Conservation (phyloP, 2,329 filamentous ascomycete genomes). For the Thielaviopsis euricoi region DNA sequence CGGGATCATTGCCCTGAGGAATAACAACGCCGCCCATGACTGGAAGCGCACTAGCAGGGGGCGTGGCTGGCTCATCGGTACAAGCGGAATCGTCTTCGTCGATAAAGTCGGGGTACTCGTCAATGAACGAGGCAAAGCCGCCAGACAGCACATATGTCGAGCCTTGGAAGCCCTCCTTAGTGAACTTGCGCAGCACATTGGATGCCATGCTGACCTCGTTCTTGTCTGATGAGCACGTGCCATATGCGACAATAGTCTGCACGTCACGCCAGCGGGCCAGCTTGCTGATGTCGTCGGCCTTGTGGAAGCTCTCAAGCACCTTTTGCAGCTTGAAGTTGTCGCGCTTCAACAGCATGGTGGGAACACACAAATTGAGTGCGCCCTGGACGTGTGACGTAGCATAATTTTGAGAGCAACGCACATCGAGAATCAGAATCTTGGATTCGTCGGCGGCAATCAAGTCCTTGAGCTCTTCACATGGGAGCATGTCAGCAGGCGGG, state of each 20-base stretch:
- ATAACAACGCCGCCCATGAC: constrained; percentile 83
- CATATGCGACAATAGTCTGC: constrained; percentile 73
- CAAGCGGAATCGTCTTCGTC: constrained; percentile 30
- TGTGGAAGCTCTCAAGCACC: constrained; percentile 71
- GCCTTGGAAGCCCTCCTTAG: constrained; percentile 64
- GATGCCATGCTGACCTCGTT: constrained; percentile 67
- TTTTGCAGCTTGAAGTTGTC: constrained; percentile 82
- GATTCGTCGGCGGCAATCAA: constrained; percentile 29
- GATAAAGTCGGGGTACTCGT: constrained; percentile 46
- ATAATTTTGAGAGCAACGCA: constrained; percentile 75
- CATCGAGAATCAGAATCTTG: constrained; percentile 46
- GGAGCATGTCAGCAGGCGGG: constrained; percentile 30
- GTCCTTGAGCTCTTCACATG: constrained; percentile 35
- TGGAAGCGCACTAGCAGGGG: constrained; percentile 30
- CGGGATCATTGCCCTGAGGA: constrained; percentile 43
- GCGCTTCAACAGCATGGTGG: constrained; percentile 81
- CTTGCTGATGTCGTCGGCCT: constrained; percentile 47
- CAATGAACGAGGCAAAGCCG: constrained; percentile 61
- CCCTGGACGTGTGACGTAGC: constrained; percentile 55
- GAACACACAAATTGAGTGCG: constrained; percentile 87
- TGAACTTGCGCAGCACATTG: constrained; percentile 89
- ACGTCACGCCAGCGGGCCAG: constrained; percentile 65
- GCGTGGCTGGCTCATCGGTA: constrained; percentile 28
- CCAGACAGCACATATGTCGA: constrained; percentile 60
- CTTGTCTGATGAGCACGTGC: constrained; percentile 56